Base-by-base conservation (phyloP, 257 asterid species). In the Ajuga chamaepitys region DNA sequence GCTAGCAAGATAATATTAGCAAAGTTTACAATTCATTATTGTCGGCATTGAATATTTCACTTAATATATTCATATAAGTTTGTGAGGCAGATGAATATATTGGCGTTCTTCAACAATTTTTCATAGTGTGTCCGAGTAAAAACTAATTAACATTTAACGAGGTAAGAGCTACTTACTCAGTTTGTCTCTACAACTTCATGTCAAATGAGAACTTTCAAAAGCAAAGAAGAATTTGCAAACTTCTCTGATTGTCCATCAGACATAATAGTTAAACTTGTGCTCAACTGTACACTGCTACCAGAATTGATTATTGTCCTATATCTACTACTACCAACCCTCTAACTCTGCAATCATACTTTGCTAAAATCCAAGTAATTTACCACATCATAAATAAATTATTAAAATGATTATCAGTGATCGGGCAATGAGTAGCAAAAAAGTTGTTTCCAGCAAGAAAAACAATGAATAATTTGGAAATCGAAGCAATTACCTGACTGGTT, bases 401-500 rank as follows among this genome's bases (percentile, higher is more conserved):
- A 30, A 30, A 1, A 5, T 4, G 34, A 28, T 5, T 30, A 32
- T 7, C 25, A 20, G 13, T 37, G 66, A 21, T 17, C 35, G 47
- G 32, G 57, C 18, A 42, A 51, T 28, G 40, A 69, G 51, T 32
- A 5, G n/a, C 53, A 47, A 42, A 45, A 37, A 57, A 73, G 50
- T n/a, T n/a, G n/a, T n/a, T n/a, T n/a, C n/a, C n/a, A n/a, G n/a
- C n/a, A 21, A 59, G 41, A 22, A 30, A 52, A 25, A 18, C 7
- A n/a, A 68, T 41, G 24, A 28, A 13, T 44, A 41, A 22, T 65
- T 54, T 47, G 20, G 13, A 45, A 53, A 65, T 56, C 24, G 2
- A 57, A 48, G 62, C 17, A 55, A 60, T 41, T 58, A 90, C 98
- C 97, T 82, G 86, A 77, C 77, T 70, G 71, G 65, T 76, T 30